A percentile compares a stretch with the other conserved stretches of the same genome.
Evolutionary conservation across 2,329 filamentous ascomycete species (phyloP).

Genomic region (Epichloe brachyelytri): DNA sequence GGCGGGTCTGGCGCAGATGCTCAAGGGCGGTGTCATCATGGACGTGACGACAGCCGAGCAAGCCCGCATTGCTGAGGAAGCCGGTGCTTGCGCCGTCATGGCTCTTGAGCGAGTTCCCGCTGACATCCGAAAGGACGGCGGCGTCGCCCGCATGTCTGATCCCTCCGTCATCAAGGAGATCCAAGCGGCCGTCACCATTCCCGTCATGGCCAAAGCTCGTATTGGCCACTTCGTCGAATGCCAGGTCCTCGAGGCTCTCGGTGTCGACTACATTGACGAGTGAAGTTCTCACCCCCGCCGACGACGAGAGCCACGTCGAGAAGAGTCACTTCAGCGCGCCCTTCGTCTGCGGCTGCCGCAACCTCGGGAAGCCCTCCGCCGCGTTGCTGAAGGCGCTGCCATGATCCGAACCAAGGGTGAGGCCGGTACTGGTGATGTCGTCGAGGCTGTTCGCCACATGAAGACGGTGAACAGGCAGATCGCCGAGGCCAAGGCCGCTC

Average conservation of each 20-base stretch:
- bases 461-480: conserved; percentile 80
- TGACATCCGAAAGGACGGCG: conserved; percentile 84
- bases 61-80: conserved; percentile 94
- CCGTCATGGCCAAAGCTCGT: conserved; percentile 97
- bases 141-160: conserved; percentile 94
- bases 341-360: conserved; percentile 93
- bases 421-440: conserved; percentile 90
- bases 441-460: conserved; percentile 95
- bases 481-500: conserved; percentile 61
- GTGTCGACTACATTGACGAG: conserved; percentile 97
- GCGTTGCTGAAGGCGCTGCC: conserved; percentile 85
- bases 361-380: conserved; percentile 86
- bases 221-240: conserved; percentile 98
- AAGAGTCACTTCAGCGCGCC: conserved; percentile 73
- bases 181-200: conserved; percentile 87
- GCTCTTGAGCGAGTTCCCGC: conserved; percentile 94
- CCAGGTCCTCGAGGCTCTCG: conserved; percentile 91
- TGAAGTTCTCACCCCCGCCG: conserved; percentile 92
- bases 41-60: conserved; percentile 90
- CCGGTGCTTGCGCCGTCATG: conserved; percentile 94
- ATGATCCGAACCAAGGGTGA: conserved; percentile 99
- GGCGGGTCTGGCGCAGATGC: conserved; percentile 89
- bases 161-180: conserved; percentile 91
- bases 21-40: conserved; percentile 99
- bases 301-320: conserved; percentile 81